These are phyloP conservation scores for Primulina huaijiensis DNA, from an alignment of 257 asterid species.

Conservation along the genomic window DNA sequence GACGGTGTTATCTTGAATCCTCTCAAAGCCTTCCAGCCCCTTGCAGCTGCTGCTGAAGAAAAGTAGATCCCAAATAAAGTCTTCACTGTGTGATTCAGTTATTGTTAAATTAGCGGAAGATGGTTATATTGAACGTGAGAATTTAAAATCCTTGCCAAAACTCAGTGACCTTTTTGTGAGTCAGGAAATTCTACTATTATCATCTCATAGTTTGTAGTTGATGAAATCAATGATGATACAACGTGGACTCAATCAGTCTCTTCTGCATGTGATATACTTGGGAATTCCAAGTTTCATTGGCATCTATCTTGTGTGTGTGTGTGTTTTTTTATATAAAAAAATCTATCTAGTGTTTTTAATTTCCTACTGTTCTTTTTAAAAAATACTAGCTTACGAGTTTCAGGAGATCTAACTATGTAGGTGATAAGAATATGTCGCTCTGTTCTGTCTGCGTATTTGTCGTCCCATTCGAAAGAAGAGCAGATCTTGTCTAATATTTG, in stretches of 20 bases:
- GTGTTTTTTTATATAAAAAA: too few species aligned
- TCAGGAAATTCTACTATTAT: background rate
- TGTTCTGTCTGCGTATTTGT: too few species aligned
- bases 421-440: too few species aligned
- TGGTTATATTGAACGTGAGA: background rate
- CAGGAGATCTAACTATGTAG: background rate
- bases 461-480: too few species aligned
- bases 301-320: background rate
- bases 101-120: background rate
- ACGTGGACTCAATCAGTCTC: background rate
- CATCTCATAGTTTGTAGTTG: background rate
- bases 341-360: background rate
- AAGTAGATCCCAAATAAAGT: background rate
- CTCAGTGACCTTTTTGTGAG: background rate
- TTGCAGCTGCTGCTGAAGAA: background rate
- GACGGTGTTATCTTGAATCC: conserved; percentile 64
- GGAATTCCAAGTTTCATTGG: background rate
- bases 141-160: background rate
- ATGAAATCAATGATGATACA: background rate
- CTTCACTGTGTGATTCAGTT: background rate
- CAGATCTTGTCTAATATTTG: too few species aligned
- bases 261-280: background rate
- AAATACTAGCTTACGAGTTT: background rate
- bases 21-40: background rate
- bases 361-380: background rate